Conservation (phyloP, 2,329 filamentous ascomycete genomes). For the Neoarthrinium moseri region DNA sequence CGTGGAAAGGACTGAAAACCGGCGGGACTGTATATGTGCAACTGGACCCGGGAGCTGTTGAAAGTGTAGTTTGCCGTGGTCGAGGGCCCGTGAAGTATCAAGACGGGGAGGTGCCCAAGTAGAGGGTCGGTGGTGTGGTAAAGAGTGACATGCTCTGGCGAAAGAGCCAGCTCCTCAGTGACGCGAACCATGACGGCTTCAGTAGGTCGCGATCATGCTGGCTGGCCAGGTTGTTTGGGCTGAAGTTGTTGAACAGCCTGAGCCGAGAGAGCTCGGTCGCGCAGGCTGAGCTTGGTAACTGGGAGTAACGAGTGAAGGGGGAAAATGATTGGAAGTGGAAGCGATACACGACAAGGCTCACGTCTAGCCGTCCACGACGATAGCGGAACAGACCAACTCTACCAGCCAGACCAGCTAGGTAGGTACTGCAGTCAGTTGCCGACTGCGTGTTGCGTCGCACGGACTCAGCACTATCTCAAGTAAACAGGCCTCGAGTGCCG, state of each 20-base stretch:
- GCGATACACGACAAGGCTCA: background rate
- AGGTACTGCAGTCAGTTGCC: too few relatives aligned
- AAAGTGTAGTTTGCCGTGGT: constrained; percentile 83
- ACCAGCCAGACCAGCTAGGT: too few relatives aligned
- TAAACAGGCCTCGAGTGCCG: constrained; percentile 8
- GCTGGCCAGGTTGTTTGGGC: constrained; percentile 15
- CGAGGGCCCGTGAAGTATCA: constrained; percentile 90
- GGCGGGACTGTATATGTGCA: constrained; percentile 86
- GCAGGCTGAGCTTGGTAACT: constrained; percentile 13
- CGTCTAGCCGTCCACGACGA: too few relatives aligned
- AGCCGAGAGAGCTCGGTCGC: constrained; percentile 11
- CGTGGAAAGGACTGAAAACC: constrained; percentile 88
- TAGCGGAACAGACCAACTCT: too few relatives aligned
- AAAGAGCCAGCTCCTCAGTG: constrained; percentile 74
- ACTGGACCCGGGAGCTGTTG: constrained; percentile 90
- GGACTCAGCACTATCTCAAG: constrained; percentile 14
- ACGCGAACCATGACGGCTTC: constrained; percentile 75
- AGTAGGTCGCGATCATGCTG: constrained; percentile 39
- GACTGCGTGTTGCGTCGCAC: too few relatives aligned
- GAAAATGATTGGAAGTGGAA: constrained; percentile 6
- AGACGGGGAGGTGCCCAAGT: constrained; percentile 75
- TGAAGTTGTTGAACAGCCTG: constrained; percentile 14
- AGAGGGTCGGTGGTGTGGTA: constrained; percentile 87
- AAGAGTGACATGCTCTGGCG: constrained; percentile 78
- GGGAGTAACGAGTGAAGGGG: constrained; percentile 11